Percentiles rank a stretch among this genome's conserved stretches.
Evolutionary conservation across 2,329 filamentous ascomycete genomes (phyloP).

Genomic region (Phyllosticta citribraziliensis): DNA sequence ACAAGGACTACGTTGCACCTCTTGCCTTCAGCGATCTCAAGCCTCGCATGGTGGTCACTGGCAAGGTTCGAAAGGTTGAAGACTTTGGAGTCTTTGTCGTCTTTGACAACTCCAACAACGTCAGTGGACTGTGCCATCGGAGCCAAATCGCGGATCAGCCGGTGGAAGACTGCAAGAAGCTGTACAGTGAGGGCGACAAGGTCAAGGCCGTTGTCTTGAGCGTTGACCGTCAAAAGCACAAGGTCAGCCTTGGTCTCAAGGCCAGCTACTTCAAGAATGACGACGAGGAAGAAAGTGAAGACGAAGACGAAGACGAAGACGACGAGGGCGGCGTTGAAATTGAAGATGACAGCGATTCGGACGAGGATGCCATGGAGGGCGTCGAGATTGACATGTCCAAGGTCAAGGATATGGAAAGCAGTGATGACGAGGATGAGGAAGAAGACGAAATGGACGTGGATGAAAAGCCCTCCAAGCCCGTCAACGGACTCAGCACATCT

Average conservation of each 20-base stretch:
- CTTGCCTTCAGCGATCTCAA: slow-evolving; percentile 69
- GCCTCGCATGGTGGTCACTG: slow-evolving; percentile 72
- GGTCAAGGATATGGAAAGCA: slow-evolving; percentile 26
- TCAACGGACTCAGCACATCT: slow-evolving; percentile 55
- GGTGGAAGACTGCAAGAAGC: slow-evolving; percentile 73
- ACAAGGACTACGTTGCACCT: slow-evolving; percentile 65
- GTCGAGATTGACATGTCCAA: slow-evolving; percentile 36
- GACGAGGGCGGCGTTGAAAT: slow-evolving; percentile 37
- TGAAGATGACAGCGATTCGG: slow-evolving; percentile 31
- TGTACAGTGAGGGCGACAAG: slow-evolving; percentile 83
- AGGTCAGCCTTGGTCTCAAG: slow-evolving; percentile 84
- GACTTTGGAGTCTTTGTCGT: slow-evolving; percentile 93
- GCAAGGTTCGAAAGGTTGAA: slow-evolving; percentile 85
- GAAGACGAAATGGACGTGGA: slow-evolving; percentile 33
- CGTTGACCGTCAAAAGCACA: slow-evolving; percentile 62
- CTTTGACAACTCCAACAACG: slow-evolving; percentile 74
- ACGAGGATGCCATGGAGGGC: slow-evolving; percentile 27
- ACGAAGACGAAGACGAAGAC: slow-evolving; percentile 26
- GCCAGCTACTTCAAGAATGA: slow-evolving; percentile 75
- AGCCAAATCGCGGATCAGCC: slow-evolving; percentile 75
- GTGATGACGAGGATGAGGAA: slow-evolving; percentile 20
- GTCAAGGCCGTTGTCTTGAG: slow-evolving; percentile 86
- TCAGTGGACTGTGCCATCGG: slow-evolving; percentile 87
- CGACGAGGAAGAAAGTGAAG: slow-evolving; percentile 38
- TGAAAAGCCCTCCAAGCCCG: slow-evolving; percentile 18